Evolutionary conservation across 108 stramenopile species (phyloP).

Genomic region (Skeletonema tropicum): DNA sequence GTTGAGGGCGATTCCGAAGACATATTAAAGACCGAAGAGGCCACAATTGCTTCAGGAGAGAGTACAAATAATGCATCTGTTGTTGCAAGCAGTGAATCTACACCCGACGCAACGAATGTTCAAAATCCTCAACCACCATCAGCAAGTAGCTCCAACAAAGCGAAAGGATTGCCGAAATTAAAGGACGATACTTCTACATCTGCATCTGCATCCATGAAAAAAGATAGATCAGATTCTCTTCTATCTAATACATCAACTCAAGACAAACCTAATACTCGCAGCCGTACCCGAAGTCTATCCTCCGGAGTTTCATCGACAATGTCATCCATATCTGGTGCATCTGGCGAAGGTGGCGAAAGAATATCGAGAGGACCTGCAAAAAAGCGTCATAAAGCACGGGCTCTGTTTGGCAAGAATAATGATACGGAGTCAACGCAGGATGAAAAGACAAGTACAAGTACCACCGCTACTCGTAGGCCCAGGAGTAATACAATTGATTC

Average conservation of each 20-base stretch:
- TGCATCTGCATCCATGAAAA: neutral
- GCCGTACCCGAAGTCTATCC: slow-evolving; percentile 39
- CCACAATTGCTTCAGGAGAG: neutral
- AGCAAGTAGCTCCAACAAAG: neutral
- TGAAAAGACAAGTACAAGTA: neutral
- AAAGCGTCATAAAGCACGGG: slow-evolving; percentile 36
- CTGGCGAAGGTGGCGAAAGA: slow-evolving; percentile 22
- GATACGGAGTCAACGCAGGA: slow-evolving; percentile 3
- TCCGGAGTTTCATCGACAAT: slow-evolving; percentile 30
- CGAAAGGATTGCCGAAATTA: neutral
- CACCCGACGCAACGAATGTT: slow-evolving; percentile 1
- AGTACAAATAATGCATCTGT: neutral
- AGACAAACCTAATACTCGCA: slow-evolving; percentile 12
- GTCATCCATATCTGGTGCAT: slow-evolving; percentile 13
- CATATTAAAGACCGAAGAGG: neutral
- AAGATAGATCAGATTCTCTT: slow-evolving; percentile 1
- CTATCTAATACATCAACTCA: slow-evolving; percentile 3
- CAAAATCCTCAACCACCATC: neutral
- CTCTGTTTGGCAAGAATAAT: slow-evolving; percentile 12
- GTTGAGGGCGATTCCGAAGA: neutral
- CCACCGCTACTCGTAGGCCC: slow-evolving; percentile 8
- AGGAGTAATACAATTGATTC: slow-evolving; percentile 51
- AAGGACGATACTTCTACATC: neutral
- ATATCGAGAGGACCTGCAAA: slow-evolving; percentile 32
- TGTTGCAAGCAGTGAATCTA: slow-evolving; percentile 1